A percentile compares a stretch with the other conserved stretches of the same genome.
Evolutionary conservation across 1,284 basidiomycete species (phyloP).

Genomic region (Coriolopsis trogii): DNA sequence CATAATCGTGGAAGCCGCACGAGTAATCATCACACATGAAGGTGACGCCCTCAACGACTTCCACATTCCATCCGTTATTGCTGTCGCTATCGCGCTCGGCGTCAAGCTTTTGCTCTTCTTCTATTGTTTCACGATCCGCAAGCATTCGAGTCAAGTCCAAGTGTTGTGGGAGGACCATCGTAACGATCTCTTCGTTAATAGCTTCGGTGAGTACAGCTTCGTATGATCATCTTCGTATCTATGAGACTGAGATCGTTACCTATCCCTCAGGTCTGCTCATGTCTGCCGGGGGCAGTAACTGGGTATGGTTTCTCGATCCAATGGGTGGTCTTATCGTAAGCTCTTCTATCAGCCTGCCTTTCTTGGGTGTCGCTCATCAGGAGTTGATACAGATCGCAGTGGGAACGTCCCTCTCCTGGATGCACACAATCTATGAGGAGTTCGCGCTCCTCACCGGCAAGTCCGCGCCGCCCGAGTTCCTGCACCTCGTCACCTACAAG

Average conservation of each 20-base stretch:
- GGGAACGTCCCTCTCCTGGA: conserved; percentile 83
- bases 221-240: background rate
- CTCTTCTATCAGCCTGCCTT: background rate
- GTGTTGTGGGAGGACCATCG: conserved; percentile 96
- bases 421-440: conserved; percentile 73
- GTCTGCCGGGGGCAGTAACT: conserved; percentile 88
- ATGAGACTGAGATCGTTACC: conserved; percentile 23
- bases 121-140: conserved; percentile 82
- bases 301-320: conserved; percentile 88
- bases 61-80: conserved; percentile 83
- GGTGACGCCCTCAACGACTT: conserved; percentile 63
- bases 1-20: conserved; percentile 83
- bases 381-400: conserved; percentile 59
- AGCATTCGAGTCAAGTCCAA: conserved; percentile 85
- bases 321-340: conserved; percentile 77
- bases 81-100: conserved; percentile 81
- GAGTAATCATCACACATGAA: conserved; percentile 62
- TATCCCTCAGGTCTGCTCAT: conserved; percentile 84
- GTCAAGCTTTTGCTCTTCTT: conserved; percentile 87
- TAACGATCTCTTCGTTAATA: conserved; percentile 87
- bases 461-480: conserved; percentile 88
- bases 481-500: conserved; percentile 93
- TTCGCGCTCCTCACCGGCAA: conserved; percentile 92
- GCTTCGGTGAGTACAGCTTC: conserved; percentile 53
- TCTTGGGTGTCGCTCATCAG: background rate